Conservation (phyloP, 1,284 basidiomycete species). For the Trametes versicolor region DNA sequence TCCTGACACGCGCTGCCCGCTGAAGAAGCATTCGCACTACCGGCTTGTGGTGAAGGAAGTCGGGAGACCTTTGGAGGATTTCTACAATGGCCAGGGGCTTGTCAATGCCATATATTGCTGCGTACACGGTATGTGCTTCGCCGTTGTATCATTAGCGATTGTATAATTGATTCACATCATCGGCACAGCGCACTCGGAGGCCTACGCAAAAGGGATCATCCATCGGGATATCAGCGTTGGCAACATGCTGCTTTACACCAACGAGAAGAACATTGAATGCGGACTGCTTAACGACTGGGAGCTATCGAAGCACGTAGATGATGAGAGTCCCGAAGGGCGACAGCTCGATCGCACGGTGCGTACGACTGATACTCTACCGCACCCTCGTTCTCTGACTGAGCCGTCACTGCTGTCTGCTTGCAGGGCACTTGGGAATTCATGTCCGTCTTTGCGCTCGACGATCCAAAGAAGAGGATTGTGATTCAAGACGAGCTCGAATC, state of each 20-base stretch:
- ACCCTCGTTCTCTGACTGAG: not conserved
- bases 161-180: too few species aligned
- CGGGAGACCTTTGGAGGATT: constrained; percentile 9
- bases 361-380: not conserved
- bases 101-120: not conserved
- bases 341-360: constrained; percentile 21
- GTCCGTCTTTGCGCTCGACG: constrained; percentile 4
- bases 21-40: constrained; percentile 18
- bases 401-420: not conserved
- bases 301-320: constrained; percentile 8
- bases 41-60: constrained; percentile 24
- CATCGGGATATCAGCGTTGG: constrained; percentile 23
- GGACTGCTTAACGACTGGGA: constrained; percentile 27
- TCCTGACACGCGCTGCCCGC: not conserved
- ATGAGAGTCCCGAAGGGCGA: not conserved
- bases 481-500: constrained; percentile 27
- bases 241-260: constrained; percentile 16
- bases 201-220: constrained; percentile 1
- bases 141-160: not conserved
- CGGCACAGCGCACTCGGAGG: constrained; percentile 7
- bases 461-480: constrained; percentile 10
- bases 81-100: not conserved
- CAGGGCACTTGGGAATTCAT: constrained; percentile 29
- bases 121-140: not conserved
- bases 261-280: not conserved